phyloP scores from a whole-genome alignment of 1,139 yeast species.

The Pichia sp. region DNA sequence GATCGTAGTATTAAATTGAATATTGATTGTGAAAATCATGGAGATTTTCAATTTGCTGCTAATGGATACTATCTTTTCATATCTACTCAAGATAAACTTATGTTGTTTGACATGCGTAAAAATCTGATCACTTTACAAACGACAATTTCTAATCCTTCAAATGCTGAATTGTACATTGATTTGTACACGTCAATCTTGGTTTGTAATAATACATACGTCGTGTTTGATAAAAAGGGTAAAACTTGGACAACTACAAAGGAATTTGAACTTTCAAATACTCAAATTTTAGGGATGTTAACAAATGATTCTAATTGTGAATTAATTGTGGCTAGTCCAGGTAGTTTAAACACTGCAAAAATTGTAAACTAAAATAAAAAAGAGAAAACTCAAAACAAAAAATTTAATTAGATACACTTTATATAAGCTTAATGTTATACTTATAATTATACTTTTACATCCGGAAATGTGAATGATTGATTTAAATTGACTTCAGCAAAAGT shows the following conservation, averaged over 20 bases:
- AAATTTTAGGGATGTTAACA: not conserved
- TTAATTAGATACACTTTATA: too few relatives aligned
- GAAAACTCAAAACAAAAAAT: not conserved
- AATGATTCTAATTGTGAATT: too few relatives aligned
- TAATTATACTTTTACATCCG: constrained; percentile 12
- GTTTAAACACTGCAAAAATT: not conserved
- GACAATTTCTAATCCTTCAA: not conserved
- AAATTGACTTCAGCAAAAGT: constrained; percentile 58
- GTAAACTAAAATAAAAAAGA: not conserved
- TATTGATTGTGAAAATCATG: constrained; percentile 23
- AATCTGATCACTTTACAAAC: constrained; percentile 5
- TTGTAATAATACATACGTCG: not conserved
- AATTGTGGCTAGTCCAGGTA: too few relatives aligned
- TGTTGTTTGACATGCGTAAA: constrained; percentile 13
- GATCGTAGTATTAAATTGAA: constrained; percentile 12
- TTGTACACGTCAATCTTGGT: constrained; percentile 2
- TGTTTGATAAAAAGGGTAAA: constrained; percentile 10
- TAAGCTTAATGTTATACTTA: not conserved
- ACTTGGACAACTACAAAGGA: not conserved
- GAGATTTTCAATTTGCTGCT: constrained; percentile 20
- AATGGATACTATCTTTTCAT: constrained; percentile 16
- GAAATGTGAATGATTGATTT: constrained; percentile 30
- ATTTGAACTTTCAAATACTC: not conserved
- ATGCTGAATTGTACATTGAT: constrained; percentile 4
- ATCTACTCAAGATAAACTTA: not conserved